Evolutionary conservation across 78 protist genomes (phyloP).

Genomic region (Andalucia godoyi): DNA sequence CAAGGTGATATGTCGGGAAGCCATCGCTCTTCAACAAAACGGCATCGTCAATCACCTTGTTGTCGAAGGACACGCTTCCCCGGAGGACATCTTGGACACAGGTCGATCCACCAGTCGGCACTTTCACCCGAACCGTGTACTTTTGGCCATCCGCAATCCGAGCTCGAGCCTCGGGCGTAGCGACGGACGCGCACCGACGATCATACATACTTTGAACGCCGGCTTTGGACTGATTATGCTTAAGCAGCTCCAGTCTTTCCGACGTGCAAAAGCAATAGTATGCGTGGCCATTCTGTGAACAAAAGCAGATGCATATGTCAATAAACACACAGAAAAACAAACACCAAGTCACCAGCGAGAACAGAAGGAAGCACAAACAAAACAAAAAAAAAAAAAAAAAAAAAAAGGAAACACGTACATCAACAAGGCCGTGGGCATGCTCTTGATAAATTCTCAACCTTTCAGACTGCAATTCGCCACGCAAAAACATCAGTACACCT

Average conservation of each 20-base stretch:
- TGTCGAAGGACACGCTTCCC: constrained; percentile 28
- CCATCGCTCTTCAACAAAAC: constrained; percentile 64
- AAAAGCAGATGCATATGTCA: background rate
- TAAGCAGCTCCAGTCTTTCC: constrained; percentile 9
- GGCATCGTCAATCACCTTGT: constrained; percentile 45
- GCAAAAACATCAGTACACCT: background rate
- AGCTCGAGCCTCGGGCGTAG: constrained; percentile 14
- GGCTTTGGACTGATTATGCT: background rate
- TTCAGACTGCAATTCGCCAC: constrained; percentile 29
- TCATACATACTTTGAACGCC: background rate
- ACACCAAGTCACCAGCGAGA: background rate
- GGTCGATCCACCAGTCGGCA: background rate
- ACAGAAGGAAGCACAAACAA: background rate
- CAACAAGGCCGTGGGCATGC: constrained; percentile 14
- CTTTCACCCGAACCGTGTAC: constrained; percentile 17
- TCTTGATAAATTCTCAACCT: constrained; percentile 26
- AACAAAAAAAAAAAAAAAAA: background rate
- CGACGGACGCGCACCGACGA: constrained; percentile 23
- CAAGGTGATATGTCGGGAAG: constrained; percentile 77
- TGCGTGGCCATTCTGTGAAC: constrained; percentile 51
- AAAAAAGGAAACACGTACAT: background rate
- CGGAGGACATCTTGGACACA: constrained; percentile 27
- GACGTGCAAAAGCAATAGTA: constrained; percentile 60
- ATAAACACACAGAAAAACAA: background rate
- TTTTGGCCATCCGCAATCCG: background rate